Base-by-base conservation (phyloP, 441 rosid genomes). In the Erodium texanum region DNA sequence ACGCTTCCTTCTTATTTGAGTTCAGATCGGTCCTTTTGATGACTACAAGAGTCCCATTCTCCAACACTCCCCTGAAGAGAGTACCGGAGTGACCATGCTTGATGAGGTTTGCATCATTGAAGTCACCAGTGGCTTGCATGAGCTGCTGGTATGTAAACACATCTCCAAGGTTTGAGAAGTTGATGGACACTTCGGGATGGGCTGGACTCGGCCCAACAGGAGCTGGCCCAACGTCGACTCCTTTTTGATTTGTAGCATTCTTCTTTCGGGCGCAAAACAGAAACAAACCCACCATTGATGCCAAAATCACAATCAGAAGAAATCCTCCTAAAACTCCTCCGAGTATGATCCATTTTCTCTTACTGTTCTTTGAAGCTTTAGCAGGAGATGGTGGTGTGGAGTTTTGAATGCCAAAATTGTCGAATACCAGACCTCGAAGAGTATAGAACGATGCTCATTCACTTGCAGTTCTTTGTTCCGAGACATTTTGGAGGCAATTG, bases 31-130 rank as follows among this genome's bases (percentile, higher is more conserved):
- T 79, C 83, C 71, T 92, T 74, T 92, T 94, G 48, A 94, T 75
- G 69, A 87, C 85, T 20, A 90, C 77, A 36, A 80, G 80, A 43
- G 70, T 52, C 16, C 90, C 89, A 69, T 79, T 83, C 45, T 81
- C 96, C 70, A 89, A 76, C 38, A 75, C 63, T 54, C 97, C 98
- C 27, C 68, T 81, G 78, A 81, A 94, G 29, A 94, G 85, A 72
- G 78, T 89, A 24, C 99, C 99, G 0, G 99, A 90, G 73, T 89
- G 98, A 48, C 99, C 99, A 62, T 82, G 82, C 77, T 90, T 92
- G 45, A 92, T 89, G 71, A 95, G 85, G 76, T 85, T 92, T 7
- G 77, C 80, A 38, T 85, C 89, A 69, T 64, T 79, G 56, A 92
- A 95, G 7, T 85, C 86, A 66, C 77, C 78, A n/a, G 96, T 89